These are phyloP conservation scores for Sphaerulina vaccinii DNA, from an alignment of 2,329 filamentous ascomycete species.

Conservation along the genomic window DNA sequence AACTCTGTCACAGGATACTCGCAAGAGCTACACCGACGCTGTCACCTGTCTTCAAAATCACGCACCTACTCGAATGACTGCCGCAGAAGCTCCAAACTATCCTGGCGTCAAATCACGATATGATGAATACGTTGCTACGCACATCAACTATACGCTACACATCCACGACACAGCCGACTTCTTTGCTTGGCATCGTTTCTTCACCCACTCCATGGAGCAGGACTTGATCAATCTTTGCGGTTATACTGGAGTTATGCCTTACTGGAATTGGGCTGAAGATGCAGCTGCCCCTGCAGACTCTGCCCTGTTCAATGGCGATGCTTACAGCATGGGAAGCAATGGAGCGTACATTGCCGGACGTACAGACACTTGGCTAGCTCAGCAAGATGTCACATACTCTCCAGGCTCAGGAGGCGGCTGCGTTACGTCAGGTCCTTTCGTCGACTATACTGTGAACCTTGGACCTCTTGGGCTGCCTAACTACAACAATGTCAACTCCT, in stretches of 20 bases:
- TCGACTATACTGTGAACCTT: constrained; percentile 40
- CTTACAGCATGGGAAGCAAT: constrained; percentile 42
- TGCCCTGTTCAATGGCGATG: constrained; percentile 57
- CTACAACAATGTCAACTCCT: constrained; percentile 31
- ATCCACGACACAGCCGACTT: constrained; percentile 37
- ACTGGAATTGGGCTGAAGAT: constrained; percentile 37
- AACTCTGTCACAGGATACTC: constrained; percentile 27
- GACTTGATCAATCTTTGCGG: constrained; percentile 45
- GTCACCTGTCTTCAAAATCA: constrained; percentile 33
- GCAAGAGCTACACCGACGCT: constrained; percentile 36
- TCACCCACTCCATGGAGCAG: constrained; percentile 46
- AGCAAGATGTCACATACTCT: constrained; percentile 40
- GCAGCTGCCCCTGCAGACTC: constrained; percentile 39
- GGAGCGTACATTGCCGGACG: constrained; percentile 32
- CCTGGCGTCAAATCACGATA: constrained; percentile 34
- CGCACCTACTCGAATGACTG: constrained; percentile 32
- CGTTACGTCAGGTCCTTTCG: constrained; percentile 53
- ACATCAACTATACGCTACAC: constrained; percentile 37
- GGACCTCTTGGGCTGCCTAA: constrained; percentile 34
- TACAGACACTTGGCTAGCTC: constrained; percentile 31
- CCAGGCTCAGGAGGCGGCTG: constrained; percentile 58
- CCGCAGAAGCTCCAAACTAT: constrained; percentile 26
- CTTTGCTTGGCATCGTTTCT: constrained; percentile 45
- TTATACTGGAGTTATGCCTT: constrained; percentile 41
- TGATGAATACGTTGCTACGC: constrained; percentile 37